Base-by-base conservation (phyloP, 805 yeast genomes). In the Starmerella vaccinii region DNA sequence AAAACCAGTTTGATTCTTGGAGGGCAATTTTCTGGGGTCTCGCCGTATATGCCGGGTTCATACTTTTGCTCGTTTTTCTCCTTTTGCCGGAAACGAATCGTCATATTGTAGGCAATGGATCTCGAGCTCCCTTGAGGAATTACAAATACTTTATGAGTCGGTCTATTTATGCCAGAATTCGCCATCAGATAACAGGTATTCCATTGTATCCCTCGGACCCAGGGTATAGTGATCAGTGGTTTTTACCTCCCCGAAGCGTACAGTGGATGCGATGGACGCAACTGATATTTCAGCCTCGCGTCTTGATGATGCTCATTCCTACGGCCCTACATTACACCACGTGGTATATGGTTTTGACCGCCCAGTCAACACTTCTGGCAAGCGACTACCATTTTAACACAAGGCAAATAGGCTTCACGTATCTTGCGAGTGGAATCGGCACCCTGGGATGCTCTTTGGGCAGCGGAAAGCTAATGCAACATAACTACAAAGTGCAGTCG, bases 31-130 rank as follows among this genome's bases (percentile, higher is more conserved):
- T 67, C 49, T 78, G 86, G 78, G 84, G 87, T 55, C 65, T 84
- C 47, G 78, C 84, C 1, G 79, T 82, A 24, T 78, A 82, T 9
- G 76, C 82, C 27, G 81, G 81, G 4, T 65, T 71, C 1, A 51
- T 67, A 2, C 34, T 73, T 2, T 21, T 63, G 0, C 16, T 63
- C 1, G 60, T 68, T 1, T 50, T 71, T 2, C 30, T 74, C 5
- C 50, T 72, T 4, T 64, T 87, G 16, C 94, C 95, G 1, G 95
- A 88, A 61, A 88, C 95, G 0, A 75, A 76, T 35, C 71, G 95
- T 50, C 65, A 75, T 6, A 63, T 83, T 7, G 90, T 80, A 1
- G 95, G 94, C 0, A 84, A 85, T 63, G 84, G 88, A 1, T 76
- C 88, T 1, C 65, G 80, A 0, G 60, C 56, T 2, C 94, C 51